Percentiles rank a stretch among this genome's conserved stretches.
Evolutionary conservation across 208 protist species (phyloP).

Genomic region (Wallacemonas sp.): DNA sequence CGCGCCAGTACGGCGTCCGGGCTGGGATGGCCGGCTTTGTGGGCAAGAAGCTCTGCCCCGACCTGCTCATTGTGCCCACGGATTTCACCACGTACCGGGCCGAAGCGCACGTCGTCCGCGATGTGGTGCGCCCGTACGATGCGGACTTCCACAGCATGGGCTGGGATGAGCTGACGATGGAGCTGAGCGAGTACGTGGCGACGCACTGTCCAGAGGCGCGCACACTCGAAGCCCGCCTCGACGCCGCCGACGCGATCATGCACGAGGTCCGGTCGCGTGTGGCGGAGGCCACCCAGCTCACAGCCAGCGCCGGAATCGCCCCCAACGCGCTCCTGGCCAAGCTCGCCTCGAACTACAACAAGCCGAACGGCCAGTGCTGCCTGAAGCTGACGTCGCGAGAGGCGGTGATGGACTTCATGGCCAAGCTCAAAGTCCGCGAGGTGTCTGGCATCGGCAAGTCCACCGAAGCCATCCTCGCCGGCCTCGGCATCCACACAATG

Average conservation of each 20-base stretch:
- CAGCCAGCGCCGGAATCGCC: slow-evolving; percentile 85
- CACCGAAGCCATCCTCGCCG: slow-evolving; percentile 63
- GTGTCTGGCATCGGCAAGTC: slow-evolving; percentile 84
- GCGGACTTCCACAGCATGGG: slow-evolving; percentile 77
- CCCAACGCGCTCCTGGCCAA: slow-evolving; percentile 88
- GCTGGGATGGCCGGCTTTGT: slow-evolving; percentile 97
- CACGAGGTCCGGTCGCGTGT: slow-evolving; percentile 81
- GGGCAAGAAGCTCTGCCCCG: slow-evolving; percentile 85
- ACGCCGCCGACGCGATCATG: slow-evolving; percentile 65
- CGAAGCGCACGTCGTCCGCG: slow-evolving; percentile 63
- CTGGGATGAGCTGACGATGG: slow-evolving; percentile 89
- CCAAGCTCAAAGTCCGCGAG: slow-evolving; percentile 67
- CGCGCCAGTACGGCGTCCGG: slow-evolving; percentile 94
- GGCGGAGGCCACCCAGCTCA: slow-evolving; percentile 74
- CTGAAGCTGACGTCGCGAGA: slow-evolving; percentile 72
- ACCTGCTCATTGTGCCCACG: slow-evolving; percentile 83
- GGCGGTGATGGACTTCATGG: slow-evolving; percentile 77
- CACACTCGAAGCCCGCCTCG: too few species aligned
- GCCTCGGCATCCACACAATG: slow-evolving; percentile 74
- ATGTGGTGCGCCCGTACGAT: slow-evolving; percentile 86
- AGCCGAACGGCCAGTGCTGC: slow-evolving; percentile 95
- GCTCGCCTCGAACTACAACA: slow-evolving; percentile 93
- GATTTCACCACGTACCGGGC: slow-evolving; percentile 82
- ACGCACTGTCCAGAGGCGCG: slow-evolving; percentile 40
- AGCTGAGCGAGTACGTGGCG: slow-evolving; percentile 71